Evolutionary conservation across 2,329 filamentous ascomycete genomes (phyloP).

Genomic region (Biscogniauxia sp.): DNA sequence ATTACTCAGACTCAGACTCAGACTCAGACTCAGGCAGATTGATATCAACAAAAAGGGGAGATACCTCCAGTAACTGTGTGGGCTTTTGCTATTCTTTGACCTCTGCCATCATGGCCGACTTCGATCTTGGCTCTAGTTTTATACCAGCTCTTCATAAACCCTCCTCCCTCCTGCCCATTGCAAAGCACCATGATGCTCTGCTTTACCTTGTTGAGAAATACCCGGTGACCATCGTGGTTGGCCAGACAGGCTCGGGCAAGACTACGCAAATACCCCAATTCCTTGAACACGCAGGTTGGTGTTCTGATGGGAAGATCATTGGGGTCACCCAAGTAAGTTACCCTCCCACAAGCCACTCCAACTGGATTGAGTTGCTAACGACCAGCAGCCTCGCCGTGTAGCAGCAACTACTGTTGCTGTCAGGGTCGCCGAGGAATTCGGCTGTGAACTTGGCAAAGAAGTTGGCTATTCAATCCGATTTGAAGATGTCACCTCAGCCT

Average conservation of each 20-base stretch:
- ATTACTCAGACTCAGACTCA: too few relatives aligned
- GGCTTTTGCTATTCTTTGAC: constrained; percentile 6
- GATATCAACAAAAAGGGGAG: constrained; percentile 6
- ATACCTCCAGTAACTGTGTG: constrained; percentile 1
- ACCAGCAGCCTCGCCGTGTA: constrained; percentile 73
- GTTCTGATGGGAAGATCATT: constrained; percentile 75
- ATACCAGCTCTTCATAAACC: constrained; percentile 88
- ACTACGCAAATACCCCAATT: constrained; percentile 95
- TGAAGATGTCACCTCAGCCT: constrained; percentile 83
- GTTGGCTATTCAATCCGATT: constrained; percentile 91
- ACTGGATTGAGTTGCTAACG: constrained; percentile 9
- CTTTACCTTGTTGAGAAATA: constrained; percentile 84
- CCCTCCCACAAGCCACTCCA: constrained; percentile 2
- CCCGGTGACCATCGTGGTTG: constrained; percentile 84
- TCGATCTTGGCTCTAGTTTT: constrained; percentile 56
- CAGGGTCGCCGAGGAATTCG: constrained; percentile 85
- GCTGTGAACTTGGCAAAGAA: constrained; percentile 82
- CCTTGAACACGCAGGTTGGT: constrained; percentile 86
- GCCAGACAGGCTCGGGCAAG: constrained; percentile 92
- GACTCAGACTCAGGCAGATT: too few relatives aligned
- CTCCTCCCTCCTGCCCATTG: constrained; percentile 77
- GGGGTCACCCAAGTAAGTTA: constrained; percentile 83
- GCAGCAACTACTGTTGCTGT: constrained; percentile 87
- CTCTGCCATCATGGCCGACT: constrained; percentile 48
- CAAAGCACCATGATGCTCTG: constrained; percentile 74